Evolutionary conservation across 139 green algal genomes (phyloP).

Genomic region (Marvania coccoides): DNA sequence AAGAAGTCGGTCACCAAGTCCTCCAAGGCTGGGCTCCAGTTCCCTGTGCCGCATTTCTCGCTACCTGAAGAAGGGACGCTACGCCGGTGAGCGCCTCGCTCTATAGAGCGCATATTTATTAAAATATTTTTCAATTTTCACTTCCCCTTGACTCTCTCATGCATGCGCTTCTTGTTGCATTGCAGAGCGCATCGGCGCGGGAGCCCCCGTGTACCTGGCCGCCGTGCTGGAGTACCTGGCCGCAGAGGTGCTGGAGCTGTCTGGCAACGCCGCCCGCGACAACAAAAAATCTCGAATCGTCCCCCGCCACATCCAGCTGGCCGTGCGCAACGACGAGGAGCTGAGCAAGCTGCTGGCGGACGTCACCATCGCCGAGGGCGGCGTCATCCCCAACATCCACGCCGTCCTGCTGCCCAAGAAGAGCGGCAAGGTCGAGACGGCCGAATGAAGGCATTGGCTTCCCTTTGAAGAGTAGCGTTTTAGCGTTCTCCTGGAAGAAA

Average conservation of each 20-base stretch:
- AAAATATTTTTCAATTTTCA: not conserved
- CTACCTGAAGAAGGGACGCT: conserved; percentile 84
- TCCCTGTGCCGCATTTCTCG: conserved; percentile 78
- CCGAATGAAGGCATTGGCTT: no score
- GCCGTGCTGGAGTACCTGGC: conserved; percentile 81
- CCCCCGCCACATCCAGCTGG: conserved; percentile 75
- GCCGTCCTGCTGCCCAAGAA: conserved; percentile 73
- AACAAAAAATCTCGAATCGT: conserved; percentile 89
- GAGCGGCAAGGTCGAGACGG: conserved; percentile 45
- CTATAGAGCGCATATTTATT: not conserved
- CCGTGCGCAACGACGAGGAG: conserved; percentile 43
- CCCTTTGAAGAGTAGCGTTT: conserved; percentile 8
- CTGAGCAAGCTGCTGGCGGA: conserved; percentile 48
- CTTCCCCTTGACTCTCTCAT: no score
- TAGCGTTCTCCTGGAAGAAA: no score
- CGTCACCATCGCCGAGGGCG: conserved; percentile 71
- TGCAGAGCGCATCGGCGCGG: conserved; percentile 30
- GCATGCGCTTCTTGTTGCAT: no score
- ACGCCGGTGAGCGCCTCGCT: conserved; percentile 41
- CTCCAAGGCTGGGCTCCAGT: conserved; percentile 85
- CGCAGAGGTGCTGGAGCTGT: conserved; percentile 52
- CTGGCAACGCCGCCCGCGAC: conserved; percentile 68
- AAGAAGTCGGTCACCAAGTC: conserved; percentile 74
- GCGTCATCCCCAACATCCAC: conserved; percentile 84
- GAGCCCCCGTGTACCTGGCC: conserved; percentile 58